Conservation (phyloP, 2,329 filamentous ascomycete species). For the Microcyclosporella mali region DNA sequence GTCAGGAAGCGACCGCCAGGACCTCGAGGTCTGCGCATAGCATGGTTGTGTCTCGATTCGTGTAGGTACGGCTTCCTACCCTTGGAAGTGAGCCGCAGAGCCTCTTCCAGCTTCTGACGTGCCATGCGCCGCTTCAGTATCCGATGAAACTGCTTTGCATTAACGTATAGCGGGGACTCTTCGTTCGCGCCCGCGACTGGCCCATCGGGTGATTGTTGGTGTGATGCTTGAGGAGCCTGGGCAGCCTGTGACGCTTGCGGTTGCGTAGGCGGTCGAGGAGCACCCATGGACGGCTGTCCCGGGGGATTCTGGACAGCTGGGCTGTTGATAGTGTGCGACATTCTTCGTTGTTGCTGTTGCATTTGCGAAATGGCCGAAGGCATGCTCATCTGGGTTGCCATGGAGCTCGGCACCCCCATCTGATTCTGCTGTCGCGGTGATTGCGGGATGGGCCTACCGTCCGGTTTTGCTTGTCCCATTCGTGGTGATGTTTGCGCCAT, state of each 20-base stretch:
- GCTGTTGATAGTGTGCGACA: conserved; percentile 69
- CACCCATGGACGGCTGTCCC: conserved; percentile 42
- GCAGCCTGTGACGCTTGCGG: conserved; percentile 51
- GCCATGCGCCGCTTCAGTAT: conserved; percentile 92
- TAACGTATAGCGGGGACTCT: conserved; percentile 93
- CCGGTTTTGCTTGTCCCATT: conserved; percentile 63
- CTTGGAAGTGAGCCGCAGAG: conserved; percentile 84
- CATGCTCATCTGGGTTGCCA: conserved; percentile 45
- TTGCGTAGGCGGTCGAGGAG: conserved; percentile 69
- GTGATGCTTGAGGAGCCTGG: conserved; percentile 42
- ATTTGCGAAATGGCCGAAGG: conserved; percentile 47
- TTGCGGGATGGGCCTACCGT: conserved; percentile 57
- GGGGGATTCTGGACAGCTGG: conserved; percentile 46
- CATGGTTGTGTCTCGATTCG: conserved; percentile 95
- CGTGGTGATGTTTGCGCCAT: conserved; percentile 67
- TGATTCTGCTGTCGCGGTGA: conserved; percentile 64
- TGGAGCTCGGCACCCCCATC: conserved; percentile 44
- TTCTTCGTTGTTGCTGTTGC: conserved; percentile 48
- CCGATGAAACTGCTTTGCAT: conserved; percentile 96
- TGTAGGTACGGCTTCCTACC: conserved; percentile 95
- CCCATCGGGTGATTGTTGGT: conserved; percentile 70
- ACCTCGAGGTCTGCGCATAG: conserved; percentile 89
- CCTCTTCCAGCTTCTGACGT: conserved; percentile 87
- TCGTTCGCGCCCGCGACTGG: conserved; percentile 61
- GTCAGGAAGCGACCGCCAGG: conserved; percentile 94